A percentile compares a stretch with the other conserved stretches of the same genome.
phyloP scores from a whole-genome alignment of 139 green algal species.

The Astrephomene gubernaculifera region DNA sequence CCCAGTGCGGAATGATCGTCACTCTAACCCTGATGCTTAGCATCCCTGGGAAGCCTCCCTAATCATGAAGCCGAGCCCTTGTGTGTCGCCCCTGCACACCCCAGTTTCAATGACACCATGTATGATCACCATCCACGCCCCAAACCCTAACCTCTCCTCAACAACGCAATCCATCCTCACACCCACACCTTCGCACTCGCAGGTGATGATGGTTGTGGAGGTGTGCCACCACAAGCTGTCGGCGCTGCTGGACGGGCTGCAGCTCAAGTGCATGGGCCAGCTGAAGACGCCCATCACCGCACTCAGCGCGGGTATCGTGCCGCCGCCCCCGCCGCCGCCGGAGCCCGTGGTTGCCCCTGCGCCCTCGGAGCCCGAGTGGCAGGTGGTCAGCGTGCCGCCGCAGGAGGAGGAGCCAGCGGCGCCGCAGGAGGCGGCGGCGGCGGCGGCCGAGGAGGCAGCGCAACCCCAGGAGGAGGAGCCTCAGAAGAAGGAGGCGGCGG shows the following conservation, averaged over 20 bases:
- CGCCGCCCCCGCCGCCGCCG: background rate
- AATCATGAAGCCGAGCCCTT: too few species aligned
- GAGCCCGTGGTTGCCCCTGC: background rate
- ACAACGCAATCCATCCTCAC: background rate
- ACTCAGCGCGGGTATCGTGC: background rate
- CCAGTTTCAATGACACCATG: too few species aligned
- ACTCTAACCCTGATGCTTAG: too few species aligned
- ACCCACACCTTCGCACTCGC: background rate
- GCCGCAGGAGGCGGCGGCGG: background rate
- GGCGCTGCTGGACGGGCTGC: constrained; percentile 9
- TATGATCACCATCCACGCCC: too few species aligned
- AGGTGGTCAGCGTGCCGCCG: background rate
- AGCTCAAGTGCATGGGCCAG: background rate
- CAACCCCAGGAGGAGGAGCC: too few species aligned
- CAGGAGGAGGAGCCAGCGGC: background rate
- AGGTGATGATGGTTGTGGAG: constrained; percentile 32
- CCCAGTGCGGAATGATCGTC: too few species aligned
- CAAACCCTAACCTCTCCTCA: too few species aligned
- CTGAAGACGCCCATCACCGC: background rate
- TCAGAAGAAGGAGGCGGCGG: too few species aligned
- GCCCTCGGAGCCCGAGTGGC: background rate
- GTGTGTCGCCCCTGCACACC: too few species aligned
- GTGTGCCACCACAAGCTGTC: constrained; percentile 8
- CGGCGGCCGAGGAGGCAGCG: background rate
- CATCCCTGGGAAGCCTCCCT: too few species aligned